A percentile compares a stretch with the other conserved stretches of the same genome.
These are phyloP conservation scores for Orbilia ellipsospora DNA, from an alignment of 2,329 filamentous ascomycete species.

Conservation along the genomic window DNA sequence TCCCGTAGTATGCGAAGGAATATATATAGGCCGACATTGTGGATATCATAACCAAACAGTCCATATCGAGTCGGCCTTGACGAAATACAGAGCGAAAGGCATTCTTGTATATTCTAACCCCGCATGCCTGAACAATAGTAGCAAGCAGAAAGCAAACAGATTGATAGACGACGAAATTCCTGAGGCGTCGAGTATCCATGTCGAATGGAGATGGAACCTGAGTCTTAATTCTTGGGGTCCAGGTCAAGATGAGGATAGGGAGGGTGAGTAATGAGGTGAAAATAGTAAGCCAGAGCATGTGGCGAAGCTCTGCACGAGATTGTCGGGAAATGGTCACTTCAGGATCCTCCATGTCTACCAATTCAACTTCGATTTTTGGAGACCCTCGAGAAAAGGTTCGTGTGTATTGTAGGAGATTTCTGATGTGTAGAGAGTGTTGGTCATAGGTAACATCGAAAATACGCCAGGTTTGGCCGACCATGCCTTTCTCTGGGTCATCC, in stretches of 20 bases:
- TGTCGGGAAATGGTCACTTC: slow-evolving; percentile 21
- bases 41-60: slow-evolving; percentile 74
- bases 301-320: slow-evolving; percentile 13
- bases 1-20: slow-evolving; percentile 69
- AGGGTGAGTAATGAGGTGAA: slow-evolving; percentile 69
- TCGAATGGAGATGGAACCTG: slow-evolving; percentile 25
- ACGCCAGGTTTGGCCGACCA: slow-evolving; percentile 5
- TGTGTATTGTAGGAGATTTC: slow-evolving; percentile 44
- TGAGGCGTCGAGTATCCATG: slow-evolving; percentile 11
- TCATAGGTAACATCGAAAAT: slow-evolving; percentile 35
- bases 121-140: slow-evolving; percentile 67
- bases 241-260: slow-evolving; percentile 75
- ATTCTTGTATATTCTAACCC: slow-evolving; percentile 66
- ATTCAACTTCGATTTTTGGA: slow-evolving; percentile 11
- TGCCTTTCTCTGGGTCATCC: slow-evolving; percentile 37
- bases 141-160: slow-evolving; percentile 65
- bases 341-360: slow-evolving; percentile 23
- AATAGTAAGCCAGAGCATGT: slow-evolving; percentile 63
- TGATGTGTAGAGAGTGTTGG: slow-evolving; percentile 23
- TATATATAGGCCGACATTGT: slow-evolving; percentile 75
- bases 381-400: slow-evolving; percentile 21
- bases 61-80: slow-evolving; percentile 73
- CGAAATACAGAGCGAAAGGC: slow-evolving; percentile 71
- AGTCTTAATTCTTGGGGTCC: slow-evolving; percentile 64
- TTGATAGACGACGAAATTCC: slow-evolving; percentile 57